Base-by-base conservation (phyloP, 352 stramenopile genomes). In the Globisporangium middletonii region DNA sequence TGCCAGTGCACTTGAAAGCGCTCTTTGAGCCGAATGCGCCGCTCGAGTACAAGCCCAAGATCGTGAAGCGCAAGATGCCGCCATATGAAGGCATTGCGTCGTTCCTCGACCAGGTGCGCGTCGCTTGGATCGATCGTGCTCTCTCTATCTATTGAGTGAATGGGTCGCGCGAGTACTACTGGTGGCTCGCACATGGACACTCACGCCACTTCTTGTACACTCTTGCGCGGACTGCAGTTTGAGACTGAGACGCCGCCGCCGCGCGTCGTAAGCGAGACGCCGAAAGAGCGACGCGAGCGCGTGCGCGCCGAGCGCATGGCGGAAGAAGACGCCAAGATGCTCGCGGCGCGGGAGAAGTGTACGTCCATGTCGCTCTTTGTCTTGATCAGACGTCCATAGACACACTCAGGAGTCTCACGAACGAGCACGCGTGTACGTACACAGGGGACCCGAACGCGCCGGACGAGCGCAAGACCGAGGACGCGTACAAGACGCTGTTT, bases 401-500 rank as follows among this genome's bases (percentile, higher is more conserved):
- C 23, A 23, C 23, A 23, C 23, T 23, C 23, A 23, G 23, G 23
- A 23, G 23, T 23, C 23, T 23, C 23, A 23, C 23, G 23, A 23
- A 23, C 23, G 23, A 23, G 23, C 23, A 23, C 23, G 23, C 23
- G 23, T 23, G 16, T 23, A 6, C 8, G 48, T 44, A 37, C 13
- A 1, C 46, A 87, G 74, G 74, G 80, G 73, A 96, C 53, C 76
- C 81, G 18, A 79, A 89, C 45, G 70, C 67, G 8, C 47, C 71
- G 30, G 77, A 88, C 52, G 64, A 84, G 44, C 64, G 66, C 47
- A 92, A 93, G 70, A 95, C 86, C 4, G 73, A 85, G 54, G 86
- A 97, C 56, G 87, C 97, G 57, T 99, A 99, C 84, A 98, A 98
- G 76, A 99, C 97, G 45, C 80, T 99, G 0, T 99, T 99, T 71